Conservation (phyloP, 768 basidiomycete species). For the Krasilnikovozyma curviuscula region DNA sequence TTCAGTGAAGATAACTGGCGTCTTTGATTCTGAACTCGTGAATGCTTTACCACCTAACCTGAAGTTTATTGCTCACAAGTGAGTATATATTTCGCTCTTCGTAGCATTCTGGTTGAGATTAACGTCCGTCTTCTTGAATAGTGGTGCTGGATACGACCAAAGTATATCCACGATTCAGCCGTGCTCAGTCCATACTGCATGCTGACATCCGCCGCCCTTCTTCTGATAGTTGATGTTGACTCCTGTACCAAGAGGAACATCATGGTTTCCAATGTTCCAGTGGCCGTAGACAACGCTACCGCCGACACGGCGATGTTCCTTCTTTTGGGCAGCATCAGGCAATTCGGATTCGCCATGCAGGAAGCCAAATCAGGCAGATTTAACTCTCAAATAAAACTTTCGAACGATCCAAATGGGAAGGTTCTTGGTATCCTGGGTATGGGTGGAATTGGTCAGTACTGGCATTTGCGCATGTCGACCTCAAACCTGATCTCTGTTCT, state of each 20-base stretch:
- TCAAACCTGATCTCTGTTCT: too few species aligned
- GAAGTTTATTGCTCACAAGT: too few species aligned
- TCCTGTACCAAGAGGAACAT: too few species aligned
- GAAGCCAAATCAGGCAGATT: slow-evolving; percentile 12
- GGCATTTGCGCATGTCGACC: too few species aligned
- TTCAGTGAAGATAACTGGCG: too few species aligned
- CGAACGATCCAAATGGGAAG: slow-evolving; percentile 14
- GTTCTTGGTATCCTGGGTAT: slow-evolving; percentile 15
- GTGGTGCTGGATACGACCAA: slow-evolving; percentile 16
- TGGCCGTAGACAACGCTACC: slow-evolving; percentile 15
- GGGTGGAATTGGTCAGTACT: slow-evolving; percentile 17
- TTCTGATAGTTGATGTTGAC: not conserved
- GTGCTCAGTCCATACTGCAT: slow-evolving; percentile 5
- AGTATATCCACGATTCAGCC: slow-evolving; percentile 6
- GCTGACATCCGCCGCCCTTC: not conserved
- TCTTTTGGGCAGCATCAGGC: slow-evolving; percentile 13
- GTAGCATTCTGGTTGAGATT: too few species aligned
- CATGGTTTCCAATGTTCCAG: slow-evolving; percentile 18
- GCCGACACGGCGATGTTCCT: slow-evolving; percentile 17
- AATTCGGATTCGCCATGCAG: slow-evolving; percentile 7
- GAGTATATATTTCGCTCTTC: too few species aligned
- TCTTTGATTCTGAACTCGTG: too few species aligned
- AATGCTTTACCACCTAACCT: too few species aligned
- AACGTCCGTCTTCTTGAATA: too few species aligned
- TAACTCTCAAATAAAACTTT: slow-evolving; percentile 11